Base-by-base conservation (phyloP, 805 yeast species). In the Kazachstania taianensis region DNA sequence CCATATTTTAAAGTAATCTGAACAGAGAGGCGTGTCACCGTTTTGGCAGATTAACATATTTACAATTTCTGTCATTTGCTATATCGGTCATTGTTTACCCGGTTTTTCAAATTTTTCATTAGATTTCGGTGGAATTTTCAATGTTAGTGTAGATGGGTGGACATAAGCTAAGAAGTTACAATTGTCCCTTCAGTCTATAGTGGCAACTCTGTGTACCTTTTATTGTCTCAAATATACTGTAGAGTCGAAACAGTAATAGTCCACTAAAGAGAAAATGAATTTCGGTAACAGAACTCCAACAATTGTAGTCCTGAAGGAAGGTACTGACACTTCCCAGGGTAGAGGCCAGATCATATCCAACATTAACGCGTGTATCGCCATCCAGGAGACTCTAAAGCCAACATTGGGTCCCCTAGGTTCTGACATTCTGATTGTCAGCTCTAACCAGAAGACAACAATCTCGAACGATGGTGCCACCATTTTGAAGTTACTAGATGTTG, bases 391-490 rank as follows among this genome's bases (percentile, higher is more conserved):
- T 20, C 69, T 92, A 52, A 80, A 81, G 49, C 86, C 97, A 35
- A 92, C 99, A 0, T 69, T 92, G 46, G 99, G 99, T 4, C 99
- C 99, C 32, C 71, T 92, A 50, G 99, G 99, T 18, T 83, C 95
- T 23, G 99, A 92, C 62, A 87, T 89, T 45, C 67, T 92, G 55
- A 78, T 92, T 52, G 96, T 89, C 28, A 76, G 78, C 30, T 71
- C 79, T 13, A 75, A 73, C 51, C 94, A 94, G 37, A 78, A 74
- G 49, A 84, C 97, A 32, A 92, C 97, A 16, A 87, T 92, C 46
- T 89, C 99, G 29, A 92, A 92, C 60, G 98, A 92, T 57, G 98
- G 98, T 47, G 98, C 98, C 28, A 92, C 99, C 2, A 89, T 92
- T 49, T 67, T 92, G 57, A 84, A 81, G 56, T 69, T 92, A 39